Conservation (phyloP, 345 rosid species). For the Syzygium aqueum region DNA sequence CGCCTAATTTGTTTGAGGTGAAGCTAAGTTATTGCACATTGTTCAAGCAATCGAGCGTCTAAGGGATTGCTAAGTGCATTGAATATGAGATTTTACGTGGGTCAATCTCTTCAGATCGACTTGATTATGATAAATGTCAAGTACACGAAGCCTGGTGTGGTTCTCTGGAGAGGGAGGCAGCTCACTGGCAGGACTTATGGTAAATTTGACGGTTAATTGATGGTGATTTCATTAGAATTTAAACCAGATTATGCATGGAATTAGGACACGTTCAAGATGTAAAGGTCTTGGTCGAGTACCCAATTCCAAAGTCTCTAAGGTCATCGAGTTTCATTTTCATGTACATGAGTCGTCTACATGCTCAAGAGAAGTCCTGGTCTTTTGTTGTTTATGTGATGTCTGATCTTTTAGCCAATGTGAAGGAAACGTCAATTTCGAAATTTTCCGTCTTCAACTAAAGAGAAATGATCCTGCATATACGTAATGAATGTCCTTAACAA, state of each 20-base stretch:
- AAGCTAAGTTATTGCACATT: neutral
- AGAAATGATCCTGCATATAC: neutral
- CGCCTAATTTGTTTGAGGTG: no score
- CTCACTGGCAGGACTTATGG: neutral
- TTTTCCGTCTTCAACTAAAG: neutral
- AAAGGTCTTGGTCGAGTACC: neutral
- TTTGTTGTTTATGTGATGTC: neutral
- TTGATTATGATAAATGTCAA: neutral
- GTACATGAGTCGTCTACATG: neutral
- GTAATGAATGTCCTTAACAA: neutral
- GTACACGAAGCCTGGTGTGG: neutral
- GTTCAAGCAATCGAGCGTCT: no score
- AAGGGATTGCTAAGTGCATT: neutral
- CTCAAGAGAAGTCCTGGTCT: neutral
- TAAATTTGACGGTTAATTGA: neutral
- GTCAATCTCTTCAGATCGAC: neutral
- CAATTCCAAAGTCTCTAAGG: neutral
- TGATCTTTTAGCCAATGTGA: neutral
- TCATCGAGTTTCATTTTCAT: no score
- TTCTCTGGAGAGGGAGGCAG: neutral
- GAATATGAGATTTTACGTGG: neutral
- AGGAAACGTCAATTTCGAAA: neutral
- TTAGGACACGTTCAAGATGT: neutral
- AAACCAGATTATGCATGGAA: neutral
- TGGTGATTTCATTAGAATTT: neutral